A percentile compares a stretch with the other conserved stretches of the same genome.
Evolutionary conservation across 805 yeast genomes (phyloP).

Genomic region (Saccharomycopsis malanga): DNA sequence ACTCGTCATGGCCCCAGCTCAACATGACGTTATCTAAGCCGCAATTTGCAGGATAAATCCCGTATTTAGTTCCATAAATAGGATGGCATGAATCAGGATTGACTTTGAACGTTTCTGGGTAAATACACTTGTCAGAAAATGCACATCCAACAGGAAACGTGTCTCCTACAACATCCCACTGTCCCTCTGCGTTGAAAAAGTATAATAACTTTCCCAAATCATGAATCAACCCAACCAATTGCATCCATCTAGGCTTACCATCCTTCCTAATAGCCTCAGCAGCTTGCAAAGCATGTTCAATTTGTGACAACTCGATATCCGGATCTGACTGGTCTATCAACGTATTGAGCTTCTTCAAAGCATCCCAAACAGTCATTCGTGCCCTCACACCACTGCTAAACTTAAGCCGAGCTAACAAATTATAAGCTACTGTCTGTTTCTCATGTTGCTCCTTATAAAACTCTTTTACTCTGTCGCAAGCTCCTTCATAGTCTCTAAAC

Average conservation of each 20-base stretch:
- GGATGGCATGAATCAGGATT: constrained; percentile 61
- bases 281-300: constrained; percentile 68
- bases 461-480: constrained; percentile 57
- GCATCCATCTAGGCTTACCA: constrained; percentile 68
- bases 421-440: constrained; percentile 65
- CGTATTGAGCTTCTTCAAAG: constrained; percentile 51
- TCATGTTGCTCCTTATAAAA: constrained; percentile 64
- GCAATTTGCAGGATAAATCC: constrained; percentile 56
- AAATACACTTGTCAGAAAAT: constrained; percentile 52
- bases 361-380: constrained; percentile 66
- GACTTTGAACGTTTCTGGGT: constrained; percentile 48
- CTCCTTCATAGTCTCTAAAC: constrained; percentile 61
- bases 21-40: constrained; percentile 65
- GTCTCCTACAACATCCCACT: constrained; percentile 77
- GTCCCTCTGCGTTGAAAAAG: constrained; percentile 67
- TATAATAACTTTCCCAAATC: constrained; percentile 66
- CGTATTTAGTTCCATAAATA: constrained; percentile 55
- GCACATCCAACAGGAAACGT: constrained; percentile 71
- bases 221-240: constrained; percentile 62
- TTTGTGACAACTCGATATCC: constrained; percentile 65
- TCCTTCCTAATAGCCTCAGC: constrained; percentile 68
- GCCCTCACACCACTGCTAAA: constrained; percentile 61
- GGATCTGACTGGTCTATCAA: constrained; percentile 67
- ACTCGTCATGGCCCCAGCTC: constrained; percentile 76
- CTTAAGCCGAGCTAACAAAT: constrained; percentile 60